Conservation (phyloP, 192 early-diverging fungal species). For the Rhizophagus sp. region DNA sequence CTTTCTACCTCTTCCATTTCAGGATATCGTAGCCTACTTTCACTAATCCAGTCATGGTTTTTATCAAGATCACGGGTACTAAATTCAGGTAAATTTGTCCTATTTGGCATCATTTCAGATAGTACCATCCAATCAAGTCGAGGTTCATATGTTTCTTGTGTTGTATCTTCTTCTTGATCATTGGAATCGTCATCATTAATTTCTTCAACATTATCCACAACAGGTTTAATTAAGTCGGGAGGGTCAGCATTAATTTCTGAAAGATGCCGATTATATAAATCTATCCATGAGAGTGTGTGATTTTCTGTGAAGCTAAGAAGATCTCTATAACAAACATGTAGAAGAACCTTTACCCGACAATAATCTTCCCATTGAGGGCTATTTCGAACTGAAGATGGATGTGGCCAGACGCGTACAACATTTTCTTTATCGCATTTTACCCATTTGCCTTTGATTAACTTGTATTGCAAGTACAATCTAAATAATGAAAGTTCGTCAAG, state of each 20-base stretch:
- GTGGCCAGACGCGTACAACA: background rate
- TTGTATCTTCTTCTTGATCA: background rate
- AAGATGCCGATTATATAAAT: background rate
- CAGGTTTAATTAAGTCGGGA: background rate
- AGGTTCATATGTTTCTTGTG: background rate
- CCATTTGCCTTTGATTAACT: background rate
- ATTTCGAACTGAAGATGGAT: background rate
- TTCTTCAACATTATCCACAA: background rate
- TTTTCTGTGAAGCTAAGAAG: background rate
- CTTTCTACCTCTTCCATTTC: background rate
- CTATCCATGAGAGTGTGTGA: background rate
- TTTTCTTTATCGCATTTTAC: conserved; percentile 11
- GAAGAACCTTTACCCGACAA: background rate
- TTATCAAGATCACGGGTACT: background rate
- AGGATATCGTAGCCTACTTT: background rate
- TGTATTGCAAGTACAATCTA: background rate
- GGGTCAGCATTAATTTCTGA: background rate
- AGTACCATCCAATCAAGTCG: background rate
- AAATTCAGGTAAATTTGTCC: background rate
- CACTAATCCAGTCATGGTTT: background rate
- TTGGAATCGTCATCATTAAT: background rate
- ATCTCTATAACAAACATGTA: conserved; percentile 3
- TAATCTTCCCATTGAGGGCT: background rate
- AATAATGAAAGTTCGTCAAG: background rate
- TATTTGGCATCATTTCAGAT: background rate